Conservation (phyloP, 805 yeast genomes). For the Monosporozyma siamensis region DNA sequence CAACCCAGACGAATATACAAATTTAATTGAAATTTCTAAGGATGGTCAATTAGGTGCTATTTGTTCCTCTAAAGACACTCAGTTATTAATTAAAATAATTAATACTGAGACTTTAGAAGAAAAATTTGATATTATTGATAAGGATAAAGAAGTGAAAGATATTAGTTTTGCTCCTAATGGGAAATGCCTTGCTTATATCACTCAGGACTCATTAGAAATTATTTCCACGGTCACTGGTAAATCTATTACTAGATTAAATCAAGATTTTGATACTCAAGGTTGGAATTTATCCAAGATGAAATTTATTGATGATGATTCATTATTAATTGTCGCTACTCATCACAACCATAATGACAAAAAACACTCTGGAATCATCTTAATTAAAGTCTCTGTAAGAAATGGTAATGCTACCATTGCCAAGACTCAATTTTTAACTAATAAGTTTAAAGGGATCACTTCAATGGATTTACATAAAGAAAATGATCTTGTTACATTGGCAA, state of each 20-base stretch:
- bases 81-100: slow-evolving; percentile 53
- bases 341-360: not conserved
- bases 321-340: slow-evolving; percentile 35
- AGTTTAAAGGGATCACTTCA: slow-evolving; percentile 50
- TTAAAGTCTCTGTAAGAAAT: slow-evolving; percentile 21
- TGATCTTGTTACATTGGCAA: slow-evolving; percentile 36
- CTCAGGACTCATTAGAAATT: slow-evolving; percentile 41
- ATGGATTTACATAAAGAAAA: slow-evolving; percentile 34
- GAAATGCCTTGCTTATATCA: slow-evolving; percentile 51
- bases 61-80: slow-evolving; percentile 50
- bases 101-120: slow-evolving; percentile 46
- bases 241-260: slow-evolving; percentile 23
- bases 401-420: slow-evolving; percentile 20
- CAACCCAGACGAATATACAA: slow-evolving; percentile 50
- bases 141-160: slow-evolving; percentile 47
- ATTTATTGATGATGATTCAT: slow-evolving; percentile 26
- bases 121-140: slow-evolving; percentile 42
- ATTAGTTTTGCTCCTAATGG: slow-evolving; percentile 60
- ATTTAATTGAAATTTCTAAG: slow-evolving; percentile 45
- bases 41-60: slow-evolving; percentile 56
- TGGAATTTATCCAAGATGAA: slow-evolving; percentile 29
- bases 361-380: slow-evolving; percentile 32
- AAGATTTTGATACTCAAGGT: slow-evolving; percentile 25
- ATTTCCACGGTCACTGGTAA: slow-evolving; percentile 35
- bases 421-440: slow-evolving; percentile 21